Conservation (phyloP, 2,329 filamentous ascomycete genomes). For the Trichoderma oligosporum region DNA sequence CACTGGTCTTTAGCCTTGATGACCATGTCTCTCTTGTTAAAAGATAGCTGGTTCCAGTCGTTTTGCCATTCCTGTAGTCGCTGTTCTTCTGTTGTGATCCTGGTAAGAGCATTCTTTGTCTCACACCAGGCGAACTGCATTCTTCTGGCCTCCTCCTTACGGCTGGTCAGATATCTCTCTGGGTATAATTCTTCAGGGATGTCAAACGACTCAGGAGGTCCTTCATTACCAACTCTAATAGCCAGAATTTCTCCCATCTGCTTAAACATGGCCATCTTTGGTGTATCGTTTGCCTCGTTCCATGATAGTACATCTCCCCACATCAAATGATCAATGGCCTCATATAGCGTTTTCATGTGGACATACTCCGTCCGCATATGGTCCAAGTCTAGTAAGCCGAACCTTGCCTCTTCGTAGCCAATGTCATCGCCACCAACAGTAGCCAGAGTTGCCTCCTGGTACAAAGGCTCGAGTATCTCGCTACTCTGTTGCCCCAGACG, state of each 20-base stretch:
- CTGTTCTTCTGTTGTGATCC: conserved; percentile 27
- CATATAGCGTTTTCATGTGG: conserved; percentile 43
- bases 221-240: conserved; percentile 43
- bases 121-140: conserved; percentile 40
- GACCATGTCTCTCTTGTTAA: conserved; percentile 33
- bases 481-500: conserved; percentile 34
- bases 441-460: conserved; percentile 31
- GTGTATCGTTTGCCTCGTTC: conserved; percentile 34
- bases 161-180: conserved; percentile 48
- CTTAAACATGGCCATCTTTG: conserved; percentile 43
- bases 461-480: conserved; percentile 31
- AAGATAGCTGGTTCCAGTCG: conserved; percentile 26
- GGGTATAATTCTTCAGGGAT: conserved; percentile 52
- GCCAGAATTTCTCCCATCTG: conserved; percentile 49
- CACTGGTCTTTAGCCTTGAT: conserved; percentile 32
- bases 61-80: conserved; percentile 29
- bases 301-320: conserved; percentile 43
- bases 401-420: conserved; percentile 34
- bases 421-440: conserved; percentile 31
- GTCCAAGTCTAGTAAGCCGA: conserved; percentile 43
- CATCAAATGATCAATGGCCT: conserved; percentile 46
- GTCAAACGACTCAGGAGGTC: conserved; percentile 43
- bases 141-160: conserved; percentile 44
- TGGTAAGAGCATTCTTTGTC: conserved; percentile 30
- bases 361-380: conserved; percentile 36